Evolutionary conservation across 352 stramenopile species (phyloP).

Genomic region (Pelagophyceae sp.): DNA sequence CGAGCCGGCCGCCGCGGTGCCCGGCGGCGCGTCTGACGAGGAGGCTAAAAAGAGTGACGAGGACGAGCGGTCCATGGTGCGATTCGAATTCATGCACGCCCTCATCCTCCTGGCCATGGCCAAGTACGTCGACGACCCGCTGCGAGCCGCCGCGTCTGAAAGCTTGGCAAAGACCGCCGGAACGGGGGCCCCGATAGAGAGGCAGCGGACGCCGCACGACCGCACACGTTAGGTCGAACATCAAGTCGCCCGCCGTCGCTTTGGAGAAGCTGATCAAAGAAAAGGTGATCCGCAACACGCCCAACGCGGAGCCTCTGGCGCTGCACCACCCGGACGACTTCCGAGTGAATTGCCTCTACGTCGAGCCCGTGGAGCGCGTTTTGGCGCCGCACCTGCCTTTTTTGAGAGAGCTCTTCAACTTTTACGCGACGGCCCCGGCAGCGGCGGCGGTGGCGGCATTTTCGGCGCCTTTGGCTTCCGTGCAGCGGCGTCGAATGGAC

Average conservation of each 20-base stretch:
- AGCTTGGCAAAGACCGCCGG: no score
- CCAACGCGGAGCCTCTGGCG: neutral
- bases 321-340: neutral
- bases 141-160: no score
- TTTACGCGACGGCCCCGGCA: neutral
- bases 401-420: neutral
- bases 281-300: neutral
- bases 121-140: neutral
- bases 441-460: no score
- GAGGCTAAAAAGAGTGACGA: neutral
- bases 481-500: no score
- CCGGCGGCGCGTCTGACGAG: neutral
- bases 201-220: no score
- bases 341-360: neutral
- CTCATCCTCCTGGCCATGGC: neutral
- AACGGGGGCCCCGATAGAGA: no score
- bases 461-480: no score
- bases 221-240: no score
- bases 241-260: neutral
- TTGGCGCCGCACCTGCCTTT: neutral
- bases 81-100: slow-evolving; percentile 2
- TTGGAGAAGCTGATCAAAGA: neutral
- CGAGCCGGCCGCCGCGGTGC: neutral
- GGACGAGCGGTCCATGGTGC: no score
- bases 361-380: neutral